Evolutionary conservation across 164 flowering plant genomes (phyloP).

Genomic region (Pachysandra terminalis): DNA sequence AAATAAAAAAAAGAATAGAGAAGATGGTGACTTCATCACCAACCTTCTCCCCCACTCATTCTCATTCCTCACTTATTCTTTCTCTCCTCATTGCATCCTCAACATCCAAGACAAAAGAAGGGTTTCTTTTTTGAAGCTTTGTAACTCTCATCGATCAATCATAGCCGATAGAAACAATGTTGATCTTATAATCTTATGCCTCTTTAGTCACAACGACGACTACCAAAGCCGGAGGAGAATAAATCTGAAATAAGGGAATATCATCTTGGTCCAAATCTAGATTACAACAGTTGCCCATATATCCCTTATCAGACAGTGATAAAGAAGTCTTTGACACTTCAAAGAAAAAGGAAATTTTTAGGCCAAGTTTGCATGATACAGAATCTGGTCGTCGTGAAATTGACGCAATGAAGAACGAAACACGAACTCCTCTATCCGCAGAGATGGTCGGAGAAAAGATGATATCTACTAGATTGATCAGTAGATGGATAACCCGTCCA

Average conservation of each 20-base stretch:
- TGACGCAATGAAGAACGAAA: slow-evolving; percentile 99
- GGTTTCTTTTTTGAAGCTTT: too few relatives aligned
- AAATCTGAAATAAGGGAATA: slow-evolving; percentile 72
- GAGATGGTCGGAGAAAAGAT: slow-evolving; percentile 83
- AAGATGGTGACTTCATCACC: too few relatives aligned
- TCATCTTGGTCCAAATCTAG: slow-evolving; percentile 34
- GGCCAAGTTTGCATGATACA: slow-evolving; percentile 65
- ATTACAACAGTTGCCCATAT: slow-evolving; percentile 37
- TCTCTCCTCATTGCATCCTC: too few relatives aligned
- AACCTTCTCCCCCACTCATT: too few relatives aligned
- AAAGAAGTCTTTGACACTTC: slow-evolving; percentile 49
- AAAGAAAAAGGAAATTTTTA: slow-evolving; percentile 76
- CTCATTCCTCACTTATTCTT: too few relatives aligned
- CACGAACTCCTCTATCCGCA: slow-evolving; percentile 56
- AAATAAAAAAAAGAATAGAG: too few relatives aligned
- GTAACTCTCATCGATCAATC: too few relatives aligned
- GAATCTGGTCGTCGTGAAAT: slow-evolving; percentile 75
- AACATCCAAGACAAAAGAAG: too few relatives aligned
- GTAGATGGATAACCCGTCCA: slow-evolving; percentile 53
- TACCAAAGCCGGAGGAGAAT: slow-evolving; percentile 78
- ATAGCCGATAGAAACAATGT: too few relatives aligned
- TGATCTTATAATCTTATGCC: slow-evolving; percentile 72
- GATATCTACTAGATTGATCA: slow-evolving; percentile 64
- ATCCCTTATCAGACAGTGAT: slow-evolving; percentile 33
- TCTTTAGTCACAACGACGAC: slow-evolving; percentile 98